Percentiles rank a stretch among this genome's conserved stretches.
These are phyloP conservation scores for Pseudozyma flocculosa DNA, from an alignment of 1,284 basidiomycete genomes.

Conservation along the genomic window DNA sequence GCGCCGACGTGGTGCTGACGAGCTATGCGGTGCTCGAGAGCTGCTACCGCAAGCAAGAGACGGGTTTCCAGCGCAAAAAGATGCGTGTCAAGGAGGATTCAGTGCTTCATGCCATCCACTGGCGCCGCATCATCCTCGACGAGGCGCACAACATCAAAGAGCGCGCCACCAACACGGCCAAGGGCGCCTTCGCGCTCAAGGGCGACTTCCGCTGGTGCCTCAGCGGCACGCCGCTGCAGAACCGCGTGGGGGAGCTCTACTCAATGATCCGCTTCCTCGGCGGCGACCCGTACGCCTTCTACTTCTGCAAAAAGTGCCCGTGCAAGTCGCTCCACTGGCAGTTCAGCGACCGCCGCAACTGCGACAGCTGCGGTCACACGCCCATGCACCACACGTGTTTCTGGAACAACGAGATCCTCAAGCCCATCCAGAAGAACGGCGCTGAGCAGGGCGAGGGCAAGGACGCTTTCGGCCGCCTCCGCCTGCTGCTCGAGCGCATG, in stretches of 20 bases:
- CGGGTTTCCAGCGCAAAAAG: slow-evolving; percentile 84
- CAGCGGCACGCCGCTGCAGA: slow-evolving; percentile 85
- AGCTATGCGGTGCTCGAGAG: slow-evolving; percentile 78
- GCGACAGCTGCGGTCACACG: slow-evolving; percentile 87
- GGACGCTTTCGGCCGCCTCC: slow-evolving; percentile 51
- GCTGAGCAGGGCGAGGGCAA: slow-evolving; percentile 48
- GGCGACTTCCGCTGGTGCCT: slow-evolving; percentile 89
- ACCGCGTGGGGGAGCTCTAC: slow-evolving; percentile 90
- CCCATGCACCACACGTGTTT: slow-evolving; percentile 84
- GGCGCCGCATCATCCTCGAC: slow-evolving; percentile 82
- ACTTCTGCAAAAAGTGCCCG: slow-evolving; percentile 72
- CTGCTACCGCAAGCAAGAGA: slow-evolving; percentile 87
- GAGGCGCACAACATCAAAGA: slow-evolving; percentile 94
- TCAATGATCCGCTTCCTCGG: slow-evolving; percentile 70
- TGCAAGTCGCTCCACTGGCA: slow-evolving; percentile 90
- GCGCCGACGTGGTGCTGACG: slow-evolving; percentile 75
- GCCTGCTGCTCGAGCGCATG: slow-evolving; percentile 82
- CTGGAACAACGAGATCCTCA: slow-evolving; percentile 57
- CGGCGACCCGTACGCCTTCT: slow-evolving; percentile 41
- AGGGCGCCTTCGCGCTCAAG: slow-evolving; percentile 85
- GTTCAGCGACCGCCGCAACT: slow-evolving; percentile 78
- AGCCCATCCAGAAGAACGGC: slow-evolving; percentile 54
- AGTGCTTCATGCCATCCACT: slow-evolving; percentile 78
- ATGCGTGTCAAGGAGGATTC: slow-evolving; percentile 85
- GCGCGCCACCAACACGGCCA: slow-evolving; percentile 89